Evolutionary conservation across 2,329 filamentous ascomycete genomes (phyloP), one percentile per base, ranked within the genome.

Genomic region (Bipolaris cookei): DNA sequence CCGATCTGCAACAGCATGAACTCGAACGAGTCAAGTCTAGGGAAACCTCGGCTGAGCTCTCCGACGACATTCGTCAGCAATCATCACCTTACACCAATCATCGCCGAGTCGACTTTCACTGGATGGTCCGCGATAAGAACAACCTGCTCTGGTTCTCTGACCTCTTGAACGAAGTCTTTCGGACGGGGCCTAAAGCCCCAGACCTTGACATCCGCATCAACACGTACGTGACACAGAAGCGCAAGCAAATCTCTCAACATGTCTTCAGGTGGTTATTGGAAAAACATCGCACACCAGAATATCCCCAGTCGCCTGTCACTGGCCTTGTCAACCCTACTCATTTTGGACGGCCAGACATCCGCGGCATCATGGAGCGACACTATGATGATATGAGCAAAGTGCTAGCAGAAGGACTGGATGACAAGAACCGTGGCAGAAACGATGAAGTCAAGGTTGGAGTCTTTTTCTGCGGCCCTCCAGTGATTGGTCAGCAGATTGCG

Each of bases 121-220:
- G 84, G 84, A 84, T 83, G 61, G 83, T 86, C 0, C 82, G 83
- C 20, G 83, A 86, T 44, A 78, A 80, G 54, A 85, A 85, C 68
- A 79, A 83, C 48, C 77, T 86, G 0, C 76, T 83, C 3, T 86
- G 84, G 84, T 82, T 87, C 49, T 84, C 83, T 0, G 80, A 84
- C 61, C 79, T 86, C 0, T 77, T 86, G 4, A 86, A 86, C 63
- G 71, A 73, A 55, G 71, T 74, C 3, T 65, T 72, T 6, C 75
- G 76, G 5, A 73, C 80, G 18, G 74, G 79, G 43, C 62, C 62
- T 5, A 63, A 72, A 28, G 55, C 49, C 34, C 67, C 68, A 4
- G 62, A 71, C 28, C 79, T 86, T 41, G 82, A 85, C 53, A 80
- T 86, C 56, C 80, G 82, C 37, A 82, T 86, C 66, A 78, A 81